These are phyloP conservation scores for Capronia americana DNA, from an alignment of 2,329 filamentous ascomycete genomes.

Conservation along the genomic window DNA sequence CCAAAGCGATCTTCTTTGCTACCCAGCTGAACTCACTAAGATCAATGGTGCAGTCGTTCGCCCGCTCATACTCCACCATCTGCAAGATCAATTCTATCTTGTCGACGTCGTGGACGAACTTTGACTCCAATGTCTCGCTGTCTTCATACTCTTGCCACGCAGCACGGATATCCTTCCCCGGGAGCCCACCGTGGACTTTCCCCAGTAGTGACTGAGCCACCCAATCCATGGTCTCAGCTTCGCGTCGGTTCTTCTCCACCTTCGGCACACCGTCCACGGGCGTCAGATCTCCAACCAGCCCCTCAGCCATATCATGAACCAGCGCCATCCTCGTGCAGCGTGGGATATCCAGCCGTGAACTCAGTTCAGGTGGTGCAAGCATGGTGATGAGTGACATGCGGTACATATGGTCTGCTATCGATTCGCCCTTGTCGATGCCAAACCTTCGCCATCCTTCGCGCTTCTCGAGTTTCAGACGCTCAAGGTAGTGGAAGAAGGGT, in stretches of 20 bases:
- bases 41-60: constrained; percentile 69
- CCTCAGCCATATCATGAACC: constrained; percentile 96
- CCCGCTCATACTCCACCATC: constrained; percentile 94
- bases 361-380: constrained; percentile 79
- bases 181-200: constrained; percentile 72
- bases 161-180: constrained; percentile 73
- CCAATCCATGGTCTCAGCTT: constrained; percentile 90
- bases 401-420: constrained; percentile 99
- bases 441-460: constrained; percentile 96
- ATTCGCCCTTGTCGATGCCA: constrained; percentile 76
- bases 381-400: constrained; percentile 97
- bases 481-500: constrained; percentile 92
- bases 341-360: constrained; percentile 73
- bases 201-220: constrained; percentile 76
- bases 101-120: constrained; percentile 95
- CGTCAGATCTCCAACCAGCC: constrained; percentile 94
- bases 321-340: constrained; percentile 95
- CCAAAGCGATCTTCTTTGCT: constrained; percentile 71
- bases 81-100: constrained; percentile 95
- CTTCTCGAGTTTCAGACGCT: constrained; percentile 93
- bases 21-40: constrained; percentile 88
- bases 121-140: constrained; percentile 78
- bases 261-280: constrained; percentile 87
- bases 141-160: constrained; percentile 98
- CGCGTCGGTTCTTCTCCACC: constrained; percentile 84